Evolutionary conservation across 2,329 filamentous ascomycete species (phyloP), one percentile per base, ranked within the genome.

Genomic region (Colletotrichum sp.): DNA sequence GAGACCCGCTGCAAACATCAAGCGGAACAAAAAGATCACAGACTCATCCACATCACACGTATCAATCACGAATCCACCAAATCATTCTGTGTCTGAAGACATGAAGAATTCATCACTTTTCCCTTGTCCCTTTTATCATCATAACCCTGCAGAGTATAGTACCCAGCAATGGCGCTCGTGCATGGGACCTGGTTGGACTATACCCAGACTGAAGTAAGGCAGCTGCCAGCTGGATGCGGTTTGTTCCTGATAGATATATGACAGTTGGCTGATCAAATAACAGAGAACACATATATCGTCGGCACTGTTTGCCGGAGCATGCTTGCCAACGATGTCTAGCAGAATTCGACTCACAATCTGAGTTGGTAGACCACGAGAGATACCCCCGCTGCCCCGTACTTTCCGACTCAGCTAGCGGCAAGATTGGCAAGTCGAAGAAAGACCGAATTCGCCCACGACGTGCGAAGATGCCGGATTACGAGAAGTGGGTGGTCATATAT

Each of bases 11-110:
- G n/a, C n/a, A n/a, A n/a, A n/a, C n/a, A n/a, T n/a, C n/a, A n/a
- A n/a, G n/a, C n/a, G n/a, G n/a, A n/a, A n/a, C n/a, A n/a, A n/a
- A n/a, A n/a, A n/a, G n/a, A n/a, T n/a, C n/a, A n/a, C n/a, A n/a
- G n/a, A n/a, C n/a, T n/a, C n/a, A n/a, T n/a, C n/a, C n/a, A n/a
- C n/a, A n/a, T n/a, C n/a, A n/a, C n/a, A n/a, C n/a, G n/a, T n/a
- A n/a, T n/a, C n/a, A n/a, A n/a, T n/a, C n/a, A n/a, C n/a, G n/a
- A n/a, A n/a, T n/a, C 34, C 32, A 7, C 32, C 32, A 6, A 7
- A 34, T 2, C 1, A 1, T 0, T 7, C 6, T 36, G 8, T 1
- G 8, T 38, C 36, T 38, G 36, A 18, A 18, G 8, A 38, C 7
- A 8, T 5, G 7, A 38, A 4, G 16, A 38, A 18, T 5, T 5